A percentile compares a stretch with the other conserved stretches of the same genome.
These are phyloP conservation scores for Furcasterigmium sp. DNA, from an alignment of 2,329 filamentous ascomycete species.

Conservation along the genomic window DNA sequence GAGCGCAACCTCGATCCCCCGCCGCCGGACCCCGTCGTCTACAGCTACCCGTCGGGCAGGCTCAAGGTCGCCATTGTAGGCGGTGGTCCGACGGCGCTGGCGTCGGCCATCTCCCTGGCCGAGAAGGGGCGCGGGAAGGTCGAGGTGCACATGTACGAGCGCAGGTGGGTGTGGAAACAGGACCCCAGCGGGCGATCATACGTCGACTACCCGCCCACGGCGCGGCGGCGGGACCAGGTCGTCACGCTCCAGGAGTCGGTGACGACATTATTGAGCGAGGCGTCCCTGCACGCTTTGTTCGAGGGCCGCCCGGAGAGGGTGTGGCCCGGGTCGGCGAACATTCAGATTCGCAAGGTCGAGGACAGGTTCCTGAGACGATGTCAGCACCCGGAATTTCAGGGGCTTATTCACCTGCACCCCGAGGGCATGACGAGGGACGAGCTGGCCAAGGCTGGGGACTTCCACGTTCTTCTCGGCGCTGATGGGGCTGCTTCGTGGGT, in stretches of 20 bases:
- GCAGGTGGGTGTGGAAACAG: slow-evolving; percentile 20
- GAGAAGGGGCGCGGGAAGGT: slow-evolving; percentile 24
- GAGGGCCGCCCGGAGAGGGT: slow-evolving; percentile 25
- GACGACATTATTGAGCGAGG: slow-evolving; percentile 20
- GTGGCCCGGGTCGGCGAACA: slow-evolving; percentile 29
- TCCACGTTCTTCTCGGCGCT: slow-evolving; percentile 27
- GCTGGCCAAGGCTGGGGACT: slow-evolving; percentile 24
- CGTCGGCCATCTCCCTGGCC: slow-evolving; percentile 25
- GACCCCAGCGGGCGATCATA: slow-evolving; percentile 11
- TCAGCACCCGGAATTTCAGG: slow-evolving; percentile 23
- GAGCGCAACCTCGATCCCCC: slow-evolving; percentile 17
- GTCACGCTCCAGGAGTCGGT: slow-evolving; percentile 29
- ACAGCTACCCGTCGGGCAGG: slow-evolving; percentile 19
- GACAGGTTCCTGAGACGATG: slow-evolving; percentile 26
- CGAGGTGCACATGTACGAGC: slow-evolving; percentile 28
- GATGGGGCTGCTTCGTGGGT: slow-evolving; percentile 31
- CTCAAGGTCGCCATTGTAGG: slow-evolving; percentile 25
- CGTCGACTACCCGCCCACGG: slow-evolving; percentile 23
- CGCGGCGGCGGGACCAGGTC: slow-evolving; percentile 26
- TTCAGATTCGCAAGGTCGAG: slow-evolving; percentile 32
- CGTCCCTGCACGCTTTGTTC: slow-evolving; percentile 22
- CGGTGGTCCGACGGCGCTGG: slow-evolving; percentile 25
- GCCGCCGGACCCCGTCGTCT: slow-evolving; percentile 17
- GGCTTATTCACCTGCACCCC: slow-evolving; percentile 24
- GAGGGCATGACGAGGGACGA: slow-evolving; percentile 22